Percentiles rank a stretch among this genome's conserved stretches.
These are phyloP conservation scores for Thinopyrum elongatum DNA, from an alignment of 176 grass and related monocot species.

Conservation along the genomic window DNA sequence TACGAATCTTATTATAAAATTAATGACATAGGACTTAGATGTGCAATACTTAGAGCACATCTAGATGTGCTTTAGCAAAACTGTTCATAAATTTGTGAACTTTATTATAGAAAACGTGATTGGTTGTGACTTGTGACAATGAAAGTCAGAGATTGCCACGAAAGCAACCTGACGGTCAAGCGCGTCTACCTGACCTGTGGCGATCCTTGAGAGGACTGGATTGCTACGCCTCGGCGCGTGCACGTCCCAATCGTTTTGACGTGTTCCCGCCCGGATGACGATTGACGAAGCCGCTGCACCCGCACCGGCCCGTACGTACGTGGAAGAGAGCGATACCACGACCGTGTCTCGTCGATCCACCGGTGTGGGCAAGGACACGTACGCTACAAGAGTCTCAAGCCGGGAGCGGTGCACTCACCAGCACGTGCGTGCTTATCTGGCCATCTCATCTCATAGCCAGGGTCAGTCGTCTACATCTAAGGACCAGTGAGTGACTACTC, in stretches of 20 bases:
- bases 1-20: too few relatives aligned
- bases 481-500: too few relatives aligned
- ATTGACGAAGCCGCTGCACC: not conserved
- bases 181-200: not conserved
- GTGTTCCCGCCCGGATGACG: too few relatives aligned
- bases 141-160: not conserved
- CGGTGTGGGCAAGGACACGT: not conserved
- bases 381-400: not conserved
- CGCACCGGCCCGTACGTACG: not conserved
- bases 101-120: not conserved
- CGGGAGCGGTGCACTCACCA: not conserved
- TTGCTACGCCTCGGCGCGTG: not conserved
- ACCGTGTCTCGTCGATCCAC: not conserved
- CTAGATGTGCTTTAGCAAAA: too few relatives aligned
- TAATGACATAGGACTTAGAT: too few relatives aligned
- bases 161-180: not conserved
- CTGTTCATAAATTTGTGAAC: too few relatives aligned
- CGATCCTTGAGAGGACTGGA: not conserved
- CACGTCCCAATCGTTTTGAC: not conserved
- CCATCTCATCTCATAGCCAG: not conserved
- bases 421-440: conserved; percentile 11
- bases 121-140: not conserved
- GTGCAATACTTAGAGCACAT: too few relatives aligned
- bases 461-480: not conserved
- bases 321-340: not conserved